These are phyloP conservation scores for Lojkania enalia DNA, from an alignment of 2,329 filamentous ascomycete species.

Conservation along the genomic window DNA sequence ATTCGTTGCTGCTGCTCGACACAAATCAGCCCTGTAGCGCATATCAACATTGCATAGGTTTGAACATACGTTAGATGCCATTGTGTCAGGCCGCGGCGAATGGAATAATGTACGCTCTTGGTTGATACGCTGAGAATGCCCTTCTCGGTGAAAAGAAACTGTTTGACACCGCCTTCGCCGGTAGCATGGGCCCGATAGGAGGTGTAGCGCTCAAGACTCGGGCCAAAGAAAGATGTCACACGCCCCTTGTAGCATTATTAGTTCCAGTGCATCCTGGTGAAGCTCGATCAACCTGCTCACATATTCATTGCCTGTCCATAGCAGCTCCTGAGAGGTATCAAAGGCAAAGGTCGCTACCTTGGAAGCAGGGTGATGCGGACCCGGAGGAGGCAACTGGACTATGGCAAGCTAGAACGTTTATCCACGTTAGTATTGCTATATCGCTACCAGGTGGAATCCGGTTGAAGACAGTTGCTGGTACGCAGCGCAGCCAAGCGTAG, in stretches of 20 bases:
- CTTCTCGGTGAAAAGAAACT: conserved; percentile 88
- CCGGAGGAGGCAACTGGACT: conserved; percentile 77
- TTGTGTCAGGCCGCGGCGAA: conserved; percentile 76
- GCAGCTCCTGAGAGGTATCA: conserved; percentile 82
- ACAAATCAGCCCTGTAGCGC: conserved; percentile 19
- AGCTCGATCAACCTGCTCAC: conserved; percentile 55
- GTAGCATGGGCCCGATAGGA: conserved; percentile 80
- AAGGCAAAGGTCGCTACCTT: conserved; percentile 82
- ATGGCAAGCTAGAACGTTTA: conserved; percentile 76
- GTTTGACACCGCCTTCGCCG: conserved; percentile 76
- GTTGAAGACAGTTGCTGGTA: no score
- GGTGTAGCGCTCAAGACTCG: conserved; percentile 84
- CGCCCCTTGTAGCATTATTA: conserved; percentile 66
- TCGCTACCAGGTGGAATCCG: no score
- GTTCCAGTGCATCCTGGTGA: background rate
- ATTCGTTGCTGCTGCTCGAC: conserved; percentile 64
- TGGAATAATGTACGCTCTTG: conserved; percentile 85
- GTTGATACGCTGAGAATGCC: conserved; percentile 85
- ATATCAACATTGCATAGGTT: background rate
- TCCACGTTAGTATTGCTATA: no score
- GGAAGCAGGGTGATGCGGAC: conserved; percentile 66
- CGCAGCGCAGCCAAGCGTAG: background rate
- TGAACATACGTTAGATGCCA: conserved; percentile 80
- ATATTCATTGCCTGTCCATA: conserved; percentile 93
- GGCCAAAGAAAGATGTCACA: conserved; percentile 84